Evolutionary conservation across 2,329 filamentous ascomycete genomes (phyloP), one percentile per base, ranked within the genome.

Genomic region (Ascochyta fabae): DNA sequence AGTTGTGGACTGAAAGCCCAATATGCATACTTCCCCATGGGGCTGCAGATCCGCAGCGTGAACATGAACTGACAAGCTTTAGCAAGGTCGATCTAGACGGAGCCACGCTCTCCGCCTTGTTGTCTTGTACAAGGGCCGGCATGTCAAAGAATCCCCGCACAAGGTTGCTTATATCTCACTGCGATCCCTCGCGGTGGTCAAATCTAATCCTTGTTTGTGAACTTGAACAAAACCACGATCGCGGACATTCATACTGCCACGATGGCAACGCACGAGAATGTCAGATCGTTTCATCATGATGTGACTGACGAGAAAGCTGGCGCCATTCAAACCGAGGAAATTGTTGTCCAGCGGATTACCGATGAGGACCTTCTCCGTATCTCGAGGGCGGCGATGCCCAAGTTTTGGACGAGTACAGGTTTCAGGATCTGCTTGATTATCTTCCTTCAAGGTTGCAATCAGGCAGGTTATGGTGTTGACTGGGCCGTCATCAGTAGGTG

Each of bases 401-500:
- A 50, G 3, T 64, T 80, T 29, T 71, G 71, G 56, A 81, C 79
- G 24, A 68, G 64, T 65, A 74, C 79, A 6, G 77, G 78, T 4
- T 69, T 77, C 38, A 73, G 78, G 6, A 69, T 82, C 16, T 66
- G 68, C 24, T 61, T 77, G 27, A 77, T 82, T 49, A 77, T 81
- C 71, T 74, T 77, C 42, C 75, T 82, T 15, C 78, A 79, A 68
- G 79, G 78, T 31, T 81, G 78, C 59, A 80, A 81, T 50, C 77
- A 80, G 62, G 78, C 78, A 39, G 79, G 78, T 8, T 81, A 76
- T 56, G 80, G 80, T 57, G 75, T 82, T 36, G 80, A 82, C 58
- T 82, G 80, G 80, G 77, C 77, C 24, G 79, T 82, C 26, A 82
- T 82, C 35, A 68, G 74, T 45, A 31, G 22, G 52, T 36, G 3